phyloP scores from a whole-genome alignment of 352 stramenopile species.

The Phytophthora sojae region DNA sequence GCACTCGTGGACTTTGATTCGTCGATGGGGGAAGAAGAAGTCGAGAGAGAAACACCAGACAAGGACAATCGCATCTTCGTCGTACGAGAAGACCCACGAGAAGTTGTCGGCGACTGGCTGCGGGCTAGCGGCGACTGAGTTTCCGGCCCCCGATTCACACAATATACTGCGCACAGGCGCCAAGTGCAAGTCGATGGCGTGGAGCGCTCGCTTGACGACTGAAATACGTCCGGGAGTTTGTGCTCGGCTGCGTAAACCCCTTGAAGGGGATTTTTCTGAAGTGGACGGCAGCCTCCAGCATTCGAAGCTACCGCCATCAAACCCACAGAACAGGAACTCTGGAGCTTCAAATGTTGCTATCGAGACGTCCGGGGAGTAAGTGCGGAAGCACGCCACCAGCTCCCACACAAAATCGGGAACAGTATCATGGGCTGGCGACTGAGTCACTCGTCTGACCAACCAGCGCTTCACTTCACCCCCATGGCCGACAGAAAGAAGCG shows the following conservation, averaged over 20 bases:
- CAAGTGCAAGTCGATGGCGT: slow-evolving; percentile 62
- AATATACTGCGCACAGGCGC: slow-evolving; percentile 47
- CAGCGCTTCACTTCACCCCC: slow-evolving; percentile 62
- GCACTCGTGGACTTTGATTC: slow-evolving; percentile 47
- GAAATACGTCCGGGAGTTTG: slow-evolving; percentile 33
- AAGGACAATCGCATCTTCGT: slow-evolving; percentile 51
- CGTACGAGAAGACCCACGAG: slow-evolving; percentile 65
- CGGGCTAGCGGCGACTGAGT: slow-evolving; percentile 11
- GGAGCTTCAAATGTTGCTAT: slow-evolving; percentile 36
- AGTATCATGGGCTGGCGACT: neutral
- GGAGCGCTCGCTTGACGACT: slow-evolving; percentile 52
- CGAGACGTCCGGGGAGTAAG: slow-evolving; percentile 46
- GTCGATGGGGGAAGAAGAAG: slow-evolving; percentile 64
- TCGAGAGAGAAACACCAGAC: slow-evolving; percentile 64
- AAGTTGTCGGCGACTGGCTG: slow-evolving; percentile 40
- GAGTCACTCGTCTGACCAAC: slow-evolving; percentile 22
- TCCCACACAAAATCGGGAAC: slow-evolving; percentile 39
- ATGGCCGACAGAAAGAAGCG: slow-evolving; percentile 43
- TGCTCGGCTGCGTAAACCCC: slow-evolving; percentile 24
- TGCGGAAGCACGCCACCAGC: slow-evolving; percentile 55
- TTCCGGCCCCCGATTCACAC: slow-evolving; percentile 34
- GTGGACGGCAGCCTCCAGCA: slow-evolving; percentile 52
- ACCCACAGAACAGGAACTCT: slow-evolving; percentile 65
- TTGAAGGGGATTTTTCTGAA: slow-evolving; percentile 10
- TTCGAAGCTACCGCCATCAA: slow-evolving; percentile 56